Evolutionary conservation across 2,329 filamentous ascomycete species (phyloP), one percentile per base, ranked within the genome.

Genomic region (Berkeleyomyces rouxiae): DNA sequence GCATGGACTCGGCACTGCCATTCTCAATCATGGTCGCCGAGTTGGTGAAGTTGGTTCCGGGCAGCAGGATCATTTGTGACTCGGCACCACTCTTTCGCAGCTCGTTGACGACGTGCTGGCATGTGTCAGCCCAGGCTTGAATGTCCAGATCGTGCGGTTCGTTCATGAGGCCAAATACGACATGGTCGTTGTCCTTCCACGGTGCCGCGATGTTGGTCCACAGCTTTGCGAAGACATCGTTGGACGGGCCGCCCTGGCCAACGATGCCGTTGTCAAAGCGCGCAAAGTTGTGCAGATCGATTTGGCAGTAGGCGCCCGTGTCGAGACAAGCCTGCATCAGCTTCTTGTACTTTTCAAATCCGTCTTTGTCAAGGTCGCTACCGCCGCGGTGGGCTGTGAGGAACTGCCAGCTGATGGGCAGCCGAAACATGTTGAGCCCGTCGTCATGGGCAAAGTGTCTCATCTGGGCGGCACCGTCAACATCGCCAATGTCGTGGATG

Each of bases 121-220:
- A 79, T 0, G 81, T 82, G 3, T 75, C 70, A 0, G 80, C 82
- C 84, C 84, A 87, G 1, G 72, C 70, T 36, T 68, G 70, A 66
- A 85, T 75, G 67, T 83, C 77, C 62, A 81, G 71, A 61, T 82
- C 79, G 70, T 86, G 82, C 5, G 84, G 84, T 72, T 84, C 85
- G 72, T 87, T 88, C 83, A 87, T 87, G 53, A 87, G 69, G 11
- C 82, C 83, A 66, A 87, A 85, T 3, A 80, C 75, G 36, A 87
- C 72, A 65, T 79, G 81, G 44, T 75, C 69, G 59, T 82, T 72
- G 4, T 68, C 68, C 31, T 75, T 77, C 70, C 87, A 87, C 68
- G 82, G 81, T 0, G 72, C 74, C 0, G 84, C 84, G 3, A 84
- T 70, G 64, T 79, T 74, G 1, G 69, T 70, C 84, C 84, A 87